Percentiles rank a stretch among this genome's conserved stretches.
These are phyloP conservation scores for Leccinum ambiguum DNA, from an alignment of 1,284 basidiomycete species.

Conservation along the genomic window DNA sequence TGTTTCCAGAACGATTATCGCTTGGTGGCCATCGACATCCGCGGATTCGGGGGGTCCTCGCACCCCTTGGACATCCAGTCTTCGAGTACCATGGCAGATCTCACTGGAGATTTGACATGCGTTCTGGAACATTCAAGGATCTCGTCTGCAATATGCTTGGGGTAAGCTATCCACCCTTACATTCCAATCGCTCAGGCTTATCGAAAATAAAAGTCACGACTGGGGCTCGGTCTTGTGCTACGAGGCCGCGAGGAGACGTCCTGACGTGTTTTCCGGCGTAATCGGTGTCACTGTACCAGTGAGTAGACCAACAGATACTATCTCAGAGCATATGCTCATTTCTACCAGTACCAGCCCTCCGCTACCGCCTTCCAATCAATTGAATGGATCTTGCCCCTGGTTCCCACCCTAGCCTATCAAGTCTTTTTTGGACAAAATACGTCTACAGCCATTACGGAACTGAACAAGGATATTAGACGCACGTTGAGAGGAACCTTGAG, in stretches of 20 bases:
- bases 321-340: background rate
- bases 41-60: conserved; percentile 66
- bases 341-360: conserved; percentile 51
- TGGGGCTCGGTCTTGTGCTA: conserved; percentile 70
- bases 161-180: conserved; percentile 37
- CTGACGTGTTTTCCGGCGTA: conserved; percentile 60
- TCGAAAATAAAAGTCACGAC: conserved; percentile 51
- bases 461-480: conserved; percentile 53
- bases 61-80: conserved; percentile 60
- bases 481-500: conserved; percentile 55
- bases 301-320: conserved; percentile 16
- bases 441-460: conserved; percentile 46
- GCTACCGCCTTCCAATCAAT: conserved; percentile 47
- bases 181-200: background rate
- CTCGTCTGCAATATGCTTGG: conserved; percentile 54
- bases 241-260: conserved; percentile 62
- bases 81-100: conserved; percentile 58
- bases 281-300: conserved; percentile 62
- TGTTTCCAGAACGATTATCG: conserved; percentile 39
- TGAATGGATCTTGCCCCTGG: conserved; percentile 37
- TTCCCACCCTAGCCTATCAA: conserved; percentile 61
- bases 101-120: conserved; percentile 60
- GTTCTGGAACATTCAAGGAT: conserved; percentile 53
- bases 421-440: conserved; percentile 56
- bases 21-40: conserved; percentile 57